Base-by-base conservation (phyloP, 2,329 filamentous ascomycete genomes). In the Aspergillus amoenus region DNA sequence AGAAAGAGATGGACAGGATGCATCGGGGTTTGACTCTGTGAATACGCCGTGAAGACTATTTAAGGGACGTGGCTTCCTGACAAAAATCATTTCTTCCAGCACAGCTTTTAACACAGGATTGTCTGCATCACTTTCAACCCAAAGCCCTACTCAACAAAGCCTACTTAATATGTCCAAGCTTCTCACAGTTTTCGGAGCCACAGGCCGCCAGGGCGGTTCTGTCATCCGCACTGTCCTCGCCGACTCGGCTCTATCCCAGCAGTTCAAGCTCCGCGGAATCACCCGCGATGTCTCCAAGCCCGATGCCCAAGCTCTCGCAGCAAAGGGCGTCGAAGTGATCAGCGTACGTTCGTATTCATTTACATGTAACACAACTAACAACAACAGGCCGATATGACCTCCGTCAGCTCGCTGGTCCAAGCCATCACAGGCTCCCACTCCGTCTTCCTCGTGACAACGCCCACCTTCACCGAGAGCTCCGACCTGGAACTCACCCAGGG, bases 171-270 rank as follows among this genome's bases (percentile, higher is more conserved):
- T 61, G 59, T 55, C 56, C 11, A 51, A 61, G 34, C 37, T 61
- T 3, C 34, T 81, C 34, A 75, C 72, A 24, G 73, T 84, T 22
- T 81, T 83, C 50, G 81, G 81, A 8, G 81, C 80, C 21, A 84
- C 81, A 0, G 81, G 81, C 57, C 74, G 79, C 37, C 82, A 84
- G 66, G 81, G 82, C 17, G 71, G 78, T 11, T 79, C 79, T 8
- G 72, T 83, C 8, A 70, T 83, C 54, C 67, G 76, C 47, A 67
- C 72, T 24, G 70, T 84, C 11, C 50, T 57, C 17, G 44, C 44
- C 4, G 55, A 57, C 44, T 21, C 50, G 12, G 24, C 21, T 3
- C 50, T 57, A 3, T 53, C 45, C 15, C 34, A 32, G 18, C 18
- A 57, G n/a, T 53, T 48, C 49, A 53, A 50, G 49, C 32, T 57